Evolutionary conservation across 257 asterid genomes (phyloP), one percentile per base, ranked within the genome.

Genomic region (Solanum arcanum): DNA sequence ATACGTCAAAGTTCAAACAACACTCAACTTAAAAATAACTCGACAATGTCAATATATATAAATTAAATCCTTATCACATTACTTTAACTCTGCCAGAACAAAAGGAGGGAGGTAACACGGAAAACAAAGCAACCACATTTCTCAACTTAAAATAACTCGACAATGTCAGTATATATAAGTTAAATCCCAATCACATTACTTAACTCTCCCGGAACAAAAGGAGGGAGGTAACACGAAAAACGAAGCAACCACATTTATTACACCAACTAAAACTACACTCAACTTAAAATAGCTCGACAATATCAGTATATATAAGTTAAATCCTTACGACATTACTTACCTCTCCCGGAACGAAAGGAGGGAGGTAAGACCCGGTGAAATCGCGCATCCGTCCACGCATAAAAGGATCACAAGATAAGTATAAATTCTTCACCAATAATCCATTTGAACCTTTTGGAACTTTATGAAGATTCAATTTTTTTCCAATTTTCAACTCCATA

Each of bases 301-400:
- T 35, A 2, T 20, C 33, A 1, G 6, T 75, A 29, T 75, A 41
- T 75, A 75, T 41, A 75, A 75, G 21, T 75, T 12, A 75, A 75
- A 75, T 75, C 20, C 23, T 66, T 5, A 83, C 16, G 3, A 23
- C 42, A 35, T 16, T 16, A 73, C 13, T 92, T 94, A 95, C 99
- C 86, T 96, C 94, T 23, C 91, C 96, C 9, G 98, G 99, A 52
- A 60, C 18, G 85, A 95, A 96, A 81, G 99, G 98, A 73, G 98
- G 98, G 5, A 96, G 11, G 85, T 96, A 96, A 59, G 99, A 95
- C 86, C 91, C 97, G 2, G 87, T 97, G 77, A 91, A 95, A 88
- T 94, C 87, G 12, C 98, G 93, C 99, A 96, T 96, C 33, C 99
- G 91, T 46, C 92, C 97, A 62, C 99, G 96, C 99, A 96, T 96